phyloP scores from a whole-genome alignment of 2,329 filamentous ascomycete species.

The Colletotrichum sp. region DNA sequence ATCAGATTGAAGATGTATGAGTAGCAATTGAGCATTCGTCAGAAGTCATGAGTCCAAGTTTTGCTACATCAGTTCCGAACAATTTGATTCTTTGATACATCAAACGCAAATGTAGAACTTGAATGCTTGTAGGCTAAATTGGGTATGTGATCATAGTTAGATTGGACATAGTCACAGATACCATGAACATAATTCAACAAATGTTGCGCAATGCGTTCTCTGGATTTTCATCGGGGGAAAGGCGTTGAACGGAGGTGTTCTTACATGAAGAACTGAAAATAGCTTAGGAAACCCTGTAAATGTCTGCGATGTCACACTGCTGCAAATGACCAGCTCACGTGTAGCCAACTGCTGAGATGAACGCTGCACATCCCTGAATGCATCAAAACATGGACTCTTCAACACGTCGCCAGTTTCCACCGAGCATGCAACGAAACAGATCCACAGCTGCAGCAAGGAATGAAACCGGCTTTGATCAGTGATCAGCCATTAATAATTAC shows the following conservation, averaged over 20 bases:
- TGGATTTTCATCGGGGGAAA: not conserved
- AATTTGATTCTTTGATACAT: not conserved
- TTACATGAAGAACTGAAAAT: not conserved
- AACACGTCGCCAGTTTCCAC: not conserved
- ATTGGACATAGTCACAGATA: not conserved
- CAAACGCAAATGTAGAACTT: not conserved
- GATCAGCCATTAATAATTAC: not conserved
- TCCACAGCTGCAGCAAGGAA: not conserved
- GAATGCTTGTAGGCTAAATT: fast-evolving
- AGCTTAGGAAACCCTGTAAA: not conserved
- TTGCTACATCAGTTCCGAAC: not conserved
- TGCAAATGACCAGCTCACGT: not conserved
- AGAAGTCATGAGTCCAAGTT: not conserved
- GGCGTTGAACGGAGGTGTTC: not conserved
- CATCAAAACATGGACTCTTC: not conserved
- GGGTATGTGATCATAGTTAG: fast-evolving
- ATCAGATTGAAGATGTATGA: not conserved
- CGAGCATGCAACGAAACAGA: not conserved
- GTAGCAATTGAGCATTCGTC: not conserved
- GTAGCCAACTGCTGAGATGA: not conserved
- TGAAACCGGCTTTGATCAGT: not conserved
- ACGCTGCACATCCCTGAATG: not conserved
- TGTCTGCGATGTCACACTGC: not conserved
- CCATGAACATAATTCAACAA: not conserved
- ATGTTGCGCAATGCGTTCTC: not conserved